Percentiles rank a stretch among this genome's conserved stretches.
Conservation (phyloP, 768 basidiomycete genomes). For the Macrolepiota albuminosa region DNA sequence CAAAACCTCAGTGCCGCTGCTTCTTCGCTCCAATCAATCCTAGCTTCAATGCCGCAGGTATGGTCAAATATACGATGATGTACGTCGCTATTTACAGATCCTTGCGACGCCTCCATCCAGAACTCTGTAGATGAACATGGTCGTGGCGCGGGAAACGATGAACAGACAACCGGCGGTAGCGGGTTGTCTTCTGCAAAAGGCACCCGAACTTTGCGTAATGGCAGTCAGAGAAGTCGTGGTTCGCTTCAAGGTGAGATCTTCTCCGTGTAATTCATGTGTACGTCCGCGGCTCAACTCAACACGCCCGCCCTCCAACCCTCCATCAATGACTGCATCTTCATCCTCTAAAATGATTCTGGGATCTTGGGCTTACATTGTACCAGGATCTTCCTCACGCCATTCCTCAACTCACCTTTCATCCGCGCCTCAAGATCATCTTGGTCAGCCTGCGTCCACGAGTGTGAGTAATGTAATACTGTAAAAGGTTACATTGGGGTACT, state of each 20-base stretch:
- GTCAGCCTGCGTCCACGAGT: background rate
- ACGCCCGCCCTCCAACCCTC: background rate
- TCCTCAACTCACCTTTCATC: background rate
- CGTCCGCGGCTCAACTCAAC: background rate
- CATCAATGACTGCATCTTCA: background rate
- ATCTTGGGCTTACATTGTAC: background rate
- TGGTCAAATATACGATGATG: constrained; percentile 38
- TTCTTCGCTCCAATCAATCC: constrained; percentile 29
- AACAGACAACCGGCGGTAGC: background rate
- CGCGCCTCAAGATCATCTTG: too few species aligned
- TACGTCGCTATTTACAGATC: constrained; percentile 39
- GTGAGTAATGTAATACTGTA: background rate
- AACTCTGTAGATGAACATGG: background rate
- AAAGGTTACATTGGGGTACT: background rate
- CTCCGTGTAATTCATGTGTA: constrained; percentile 1
- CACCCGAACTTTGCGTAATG: constrained; percentile 27
- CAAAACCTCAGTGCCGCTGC: constrained; percentile 16
- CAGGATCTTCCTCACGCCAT: background rate
- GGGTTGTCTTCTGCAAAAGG: background rate
- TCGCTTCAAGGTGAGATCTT: constrained; percentile 36
- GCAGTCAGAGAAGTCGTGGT: constrained; percentile 12
- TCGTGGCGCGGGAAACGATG: background rate
- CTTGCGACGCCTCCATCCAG: constrained; percentile 36
- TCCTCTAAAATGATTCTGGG: background rate
- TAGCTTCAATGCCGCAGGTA: constrained; percentile 45